Conservation (phyloP, 176 grass and related monocot genomes). For the Luzula sylvatica region DNA sequence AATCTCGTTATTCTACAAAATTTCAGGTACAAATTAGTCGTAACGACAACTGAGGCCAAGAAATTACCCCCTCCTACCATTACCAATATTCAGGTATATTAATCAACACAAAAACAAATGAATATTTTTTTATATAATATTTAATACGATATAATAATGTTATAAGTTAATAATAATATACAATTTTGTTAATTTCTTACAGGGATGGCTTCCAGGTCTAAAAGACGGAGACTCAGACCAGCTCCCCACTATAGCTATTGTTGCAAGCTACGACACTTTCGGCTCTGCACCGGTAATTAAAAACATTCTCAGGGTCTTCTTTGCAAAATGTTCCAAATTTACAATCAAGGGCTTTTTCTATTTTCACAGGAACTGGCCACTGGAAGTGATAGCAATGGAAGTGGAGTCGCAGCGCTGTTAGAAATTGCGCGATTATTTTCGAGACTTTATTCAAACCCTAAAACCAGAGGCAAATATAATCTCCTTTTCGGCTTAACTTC, state of each 20-base stretch:
- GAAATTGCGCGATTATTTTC: constrained; percentile 94
- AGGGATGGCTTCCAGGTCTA: constrained; percentile 90
- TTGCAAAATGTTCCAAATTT: background rate
- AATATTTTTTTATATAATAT: background rate
- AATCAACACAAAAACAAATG: background rate
- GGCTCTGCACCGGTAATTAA: constrained; percentile 79
- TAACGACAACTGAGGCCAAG: constrained; percentile 65
- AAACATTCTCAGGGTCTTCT: constrained; percentile 2
- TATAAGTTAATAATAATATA: background rate
- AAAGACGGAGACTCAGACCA: constrained; percentile 80
- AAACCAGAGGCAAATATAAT: constrained; percentile 89
- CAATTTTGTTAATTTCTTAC: constrained; percentile 4
- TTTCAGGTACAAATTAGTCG: constrained; percentile 77
- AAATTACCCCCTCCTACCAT: constrained; percentile 83
- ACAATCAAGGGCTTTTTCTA: background rate
- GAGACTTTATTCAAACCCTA: constrained; percentile 80
- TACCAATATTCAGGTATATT: constrained; percentile 83
- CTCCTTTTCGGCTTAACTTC: constrained; percentile 97
- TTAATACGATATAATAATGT: background rate
- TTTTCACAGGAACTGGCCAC: constrained; percentile 66
- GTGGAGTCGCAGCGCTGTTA: constrained; percentile 81
- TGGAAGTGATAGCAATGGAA: constrained; percentile 93
- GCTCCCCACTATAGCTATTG: constrained; percentile 94
- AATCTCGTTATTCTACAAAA: constrained; percentile 14
- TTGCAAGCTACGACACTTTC: constrained; percentile 98